Base-by-base conservation (phyloP, 192 early-diverging fungal species). In the Coemansia sp. region DNA sequence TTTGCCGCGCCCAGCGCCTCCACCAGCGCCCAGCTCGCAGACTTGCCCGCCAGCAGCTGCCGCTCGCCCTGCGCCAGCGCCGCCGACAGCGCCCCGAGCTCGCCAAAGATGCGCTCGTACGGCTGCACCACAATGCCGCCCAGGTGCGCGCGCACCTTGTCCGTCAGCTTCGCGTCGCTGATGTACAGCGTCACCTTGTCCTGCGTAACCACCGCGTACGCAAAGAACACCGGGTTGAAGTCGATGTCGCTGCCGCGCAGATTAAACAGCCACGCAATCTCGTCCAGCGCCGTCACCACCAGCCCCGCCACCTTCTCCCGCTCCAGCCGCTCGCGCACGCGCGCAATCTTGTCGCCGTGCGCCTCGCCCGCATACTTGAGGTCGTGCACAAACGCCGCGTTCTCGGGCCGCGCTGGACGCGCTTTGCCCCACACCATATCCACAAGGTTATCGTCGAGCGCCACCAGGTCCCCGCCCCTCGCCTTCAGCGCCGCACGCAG, bases 221-320 rank as follows among this genome's bases (percentile, higher is more conserved):
- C 82, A 69, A 93, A 92, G 77, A 98, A 97, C 14, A 98, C 95
- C 0, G 97, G 97, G 64, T 98, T 98, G 83, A 87, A 98, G 51
- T 83, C 80, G 64, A 98, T 91, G 64, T 98, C 97, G 24, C 87
- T 87, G n/a, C 97, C 97, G 57, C 97, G 89, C 50, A 98, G 76
- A 68, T 98, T 98, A 75, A 94, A 93, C 29, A 98, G 82, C 97
- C 97, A 98, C 9, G 92, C 92, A 60, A 98, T 85, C 78, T 98
- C 97, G 71, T 97, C 97, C 53, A 99, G 81, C 7, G 88, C 93
- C 6, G 94, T 87, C 5, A 95, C 85, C 3, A 94, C 85, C 45
- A 92, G 83, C 24, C 91, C 97, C 57, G 83, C 85, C 6, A 71
- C 73, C 12, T 81, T 73, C 58, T 84, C 82, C 62, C 89, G 84